phyloP scores from a whole-genome alignment of 352 stramenopile genomes.

The Phytopythium vexans region DNA sequence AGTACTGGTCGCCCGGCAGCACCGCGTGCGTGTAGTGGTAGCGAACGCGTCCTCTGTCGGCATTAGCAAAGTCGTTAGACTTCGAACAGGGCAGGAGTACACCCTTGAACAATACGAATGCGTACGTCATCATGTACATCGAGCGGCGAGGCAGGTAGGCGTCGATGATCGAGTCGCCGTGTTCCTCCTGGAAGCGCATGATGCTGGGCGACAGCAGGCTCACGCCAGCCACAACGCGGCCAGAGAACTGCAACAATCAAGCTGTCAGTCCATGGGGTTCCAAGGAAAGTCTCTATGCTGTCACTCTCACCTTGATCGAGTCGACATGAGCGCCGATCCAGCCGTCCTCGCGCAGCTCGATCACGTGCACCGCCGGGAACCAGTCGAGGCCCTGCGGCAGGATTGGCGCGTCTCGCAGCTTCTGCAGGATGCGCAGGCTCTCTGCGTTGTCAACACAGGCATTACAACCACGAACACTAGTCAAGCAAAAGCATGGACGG shows the following conservation, averaged over 20 bases:
- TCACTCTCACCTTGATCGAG: constrained; percentile 81
- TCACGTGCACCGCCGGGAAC: constrained; percentile 77
- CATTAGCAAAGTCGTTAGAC: not conserved
- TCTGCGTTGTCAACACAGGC: constrained; percentile 20
- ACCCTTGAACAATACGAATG: not conserved
- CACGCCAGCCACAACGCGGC: constrained; percentile 70
- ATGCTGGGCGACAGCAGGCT: constrained; percentile 77
- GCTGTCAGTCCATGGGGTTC: not conserved
- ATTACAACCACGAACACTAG: not conserved
- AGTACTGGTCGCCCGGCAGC: constrained; percentile 56
- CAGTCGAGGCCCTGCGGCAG: constrained; percentile 63
- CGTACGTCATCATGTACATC: constrained; percentile 88
- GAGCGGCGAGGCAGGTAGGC: constrained; percentile 65
- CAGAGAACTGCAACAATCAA: constrained; percentile 51
- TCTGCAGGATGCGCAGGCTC: constrained; percentile 58
- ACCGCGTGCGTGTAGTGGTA: constrained; percentile 89
- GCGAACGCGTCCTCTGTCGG: constrained; percentile 54
- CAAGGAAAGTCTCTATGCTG: not conserved
- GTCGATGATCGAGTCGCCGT: constrained; percentile 67
- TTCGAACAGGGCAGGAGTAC: not conserved
- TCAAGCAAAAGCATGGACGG: not conserved
- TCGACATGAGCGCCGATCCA: constrained; percentile 88
- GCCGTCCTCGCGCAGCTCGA: constrained; percentile 74
- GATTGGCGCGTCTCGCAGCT: constrained; percentile 52
- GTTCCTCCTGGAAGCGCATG: constrained; percentile 84